These are phyloP conservation scores for Lentinula boryana DNA, from an alignment of 768 basidiomycete genomes.

Conservation along the genomic window DNA sequence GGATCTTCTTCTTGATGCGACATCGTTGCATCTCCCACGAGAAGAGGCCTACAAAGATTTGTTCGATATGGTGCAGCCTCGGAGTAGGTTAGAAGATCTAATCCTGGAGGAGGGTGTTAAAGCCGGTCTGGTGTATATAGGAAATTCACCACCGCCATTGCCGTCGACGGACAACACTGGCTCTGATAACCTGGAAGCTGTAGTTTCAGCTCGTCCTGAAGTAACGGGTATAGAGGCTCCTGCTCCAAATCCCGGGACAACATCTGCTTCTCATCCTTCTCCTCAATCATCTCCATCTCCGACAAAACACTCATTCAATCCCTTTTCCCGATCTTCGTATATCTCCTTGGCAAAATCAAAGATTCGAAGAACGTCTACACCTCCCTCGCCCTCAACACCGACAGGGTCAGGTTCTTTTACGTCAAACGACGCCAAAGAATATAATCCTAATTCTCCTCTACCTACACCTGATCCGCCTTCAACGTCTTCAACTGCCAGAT, in stretches of 20 bases:
- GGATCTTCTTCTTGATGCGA: constrained; percentile 73
- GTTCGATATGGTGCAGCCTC: constrained; percentile 73
- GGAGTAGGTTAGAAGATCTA: constrained; percentile 69
- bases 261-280: not conserved
- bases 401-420: not conserved
- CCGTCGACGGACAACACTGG: not conserved
- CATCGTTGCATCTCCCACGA: constrained; percentile 67
- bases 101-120: constrained; percentile 39
- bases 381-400: not conserved
- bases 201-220: not conserved
- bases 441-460: not conserved
- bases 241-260: not conserved
- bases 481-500: not conserved
- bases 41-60: constrained; percentile 75
- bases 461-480: not conserved
- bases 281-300: not conserved
- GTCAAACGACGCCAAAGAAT: not conserved
- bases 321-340: constrained; percentile 2
- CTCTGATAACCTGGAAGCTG: not conserved
- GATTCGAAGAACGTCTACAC: not conserved
- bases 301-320: constrained; percentile 3
- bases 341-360: constrained; percentile 5
- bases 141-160: not conserved
- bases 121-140: constrained; percentile 17
- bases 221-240: not conserved